Base-by-base conservation (phyloP, 179 eudicot genomes). In the Patellifolia procumbens region DNA sequence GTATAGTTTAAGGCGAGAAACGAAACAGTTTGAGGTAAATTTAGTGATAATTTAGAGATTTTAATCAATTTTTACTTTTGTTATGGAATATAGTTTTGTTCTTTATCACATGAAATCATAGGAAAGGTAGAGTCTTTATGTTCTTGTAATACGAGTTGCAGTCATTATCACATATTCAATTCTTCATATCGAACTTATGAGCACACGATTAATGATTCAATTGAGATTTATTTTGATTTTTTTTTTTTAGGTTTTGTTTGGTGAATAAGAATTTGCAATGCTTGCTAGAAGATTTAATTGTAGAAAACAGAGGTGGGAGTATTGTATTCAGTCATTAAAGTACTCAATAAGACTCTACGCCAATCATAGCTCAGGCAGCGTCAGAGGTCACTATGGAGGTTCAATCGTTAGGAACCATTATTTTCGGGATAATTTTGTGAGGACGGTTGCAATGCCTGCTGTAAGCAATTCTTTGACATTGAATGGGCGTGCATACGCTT, bases 221-320 rank as follows among this genome's bases (percentile, higher is more conserved):
- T 49, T 75, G 77, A 31, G 58, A 42, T 79, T 37, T 28, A 43
- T 51, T 60, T 43, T 43, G 28, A n/a, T 39, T 7, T 35, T 56
- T 31, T 55, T 32, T 31, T 68, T 66, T 51, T 35, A 87, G 92
- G 84, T 67, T 53, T 55, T 29, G 62, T 59, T 51, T n/a, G n/a
- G 24, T 22, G 60, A 65, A 43, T 74, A 79, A 76, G 81, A 75
- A 79, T 78, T 81, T 86, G 85, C 89, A 76, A 94, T 94, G 98
- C 83, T 84, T 83, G 87, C 87, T n/a, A 82, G 89, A 86, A 87
- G 88, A 81, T 77, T 94, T 29, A 88, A 68, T 82, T 83, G 85
- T 78, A 82, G 79, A 75, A 80, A 77, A 68, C 83, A 87, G 79
- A 88, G 81, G 70, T 92, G 89, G 97, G 88, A 81, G 59, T 55